Base-by-base conservation (phyloP, 768 basidiomycete species). In the Ramaria sp. region DNA sequence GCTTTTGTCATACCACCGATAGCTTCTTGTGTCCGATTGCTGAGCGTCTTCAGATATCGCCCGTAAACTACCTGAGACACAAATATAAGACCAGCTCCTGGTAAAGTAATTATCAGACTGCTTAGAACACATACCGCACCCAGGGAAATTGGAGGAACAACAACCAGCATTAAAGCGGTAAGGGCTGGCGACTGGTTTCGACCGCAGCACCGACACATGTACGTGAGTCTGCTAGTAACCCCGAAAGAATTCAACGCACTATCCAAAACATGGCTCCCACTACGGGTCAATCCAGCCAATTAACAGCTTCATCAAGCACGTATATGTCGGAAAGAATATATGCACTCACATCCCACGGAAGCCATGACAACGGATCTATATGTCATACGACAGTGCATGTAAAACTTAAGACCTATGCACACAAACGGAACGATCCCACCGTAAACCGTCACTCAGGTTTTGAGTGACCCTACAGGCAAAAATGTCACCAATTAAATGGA, bases 1-100 rank as follows among this genome's bases (percentile, higher is more conserved):
- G 71, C 75, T 68, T 79, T 93, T 30, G 92, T 90, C 93, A 95
- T 92, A 53, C 95, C 93, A 53, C 94, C 94, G 50, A 96, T 78
- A 1, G 94, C 91, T 62, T 93, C 92, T 66, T 99, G 95, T 5
- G 95, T 94, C 62, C 83, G 73, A 61, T 89, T 91, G 6, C 90
- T 90, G 3, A 99, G 78, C 57, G 83, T 85, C 65, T 93, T 91
- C 52, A 99, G 71, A 69, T 97, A 99, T 12, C 93, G 82, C 59
- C 95, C 94, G 62, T 99, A 99, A 66, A 92, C 88, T 12, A 97
- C 89, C 88, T 95, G 58, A 48, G 20, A 53, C 44, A 50, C 55
- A 61, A 55, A 63, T 56, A 55, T 55, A 12, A 43, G 45, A 32
- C 48, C 52, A 48, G 62, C 57, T 20, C 42, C 6, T 39, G 59